Percentiles rank a stretch among this genome's conserved stretches.
phyloP scores from a whole-genome alignment of 2,329 filamentous ascomycete genomes.

The Penicillium brasilianum region DNA sequence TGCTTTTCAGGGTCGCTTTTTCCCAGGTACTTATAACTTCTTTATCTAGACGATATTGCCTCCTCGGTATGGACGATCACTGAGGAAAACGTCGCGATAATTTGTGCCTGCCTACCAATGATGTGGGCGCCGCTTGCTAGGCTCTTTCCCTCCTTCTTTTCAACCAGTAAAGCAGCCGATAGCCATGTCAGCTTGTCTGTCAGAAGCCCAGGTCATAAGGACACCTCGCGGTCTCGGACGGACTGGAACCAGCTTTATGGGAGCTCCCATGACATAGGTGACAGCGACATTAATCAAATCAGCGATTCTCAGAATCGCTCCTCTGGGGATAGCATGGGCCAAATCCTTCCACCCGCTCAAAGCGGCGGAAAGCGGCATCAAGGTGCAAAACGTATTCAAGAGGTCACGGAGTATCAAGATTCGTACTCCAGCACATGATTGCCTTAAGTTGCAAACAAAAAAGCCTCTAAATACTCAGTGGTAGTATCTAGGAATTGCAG shows the following conservation, averaged over 20 bases:
- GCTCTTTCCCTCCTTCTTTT: conserved; percentile 7
- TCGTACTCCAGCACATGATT: neutral
- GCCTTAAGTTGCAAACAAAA: neutral
- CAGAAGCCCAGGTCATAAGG: neutral
- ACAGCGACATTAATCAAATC: neutral
- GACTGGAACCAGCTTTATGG: neutral
- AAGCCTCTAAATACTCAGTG: too few relatives aligned
- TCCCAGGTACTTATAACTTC: neutral
- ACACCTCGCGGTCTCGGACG: neutral
- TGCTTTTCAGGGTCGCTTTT: neutral
- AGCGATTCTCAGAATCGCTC: neutral
- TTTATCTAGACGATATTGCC: neutral
- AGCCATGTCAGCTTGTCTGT: neutral
- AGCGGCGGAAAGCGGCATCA: too few relatives aligned
- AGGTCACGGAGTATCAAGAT: conserved; percentile 1
- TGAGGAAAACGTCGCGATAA: conserved; percentile 12
- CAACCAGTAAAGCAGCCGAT: neutral
- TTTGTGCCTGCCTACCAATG: conserved; percentile 13
- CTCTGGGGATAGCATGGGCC: neutral
- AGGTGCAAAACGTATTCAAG: neutral
- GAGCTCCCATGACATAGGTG: neutral
- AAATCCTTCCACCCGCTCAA: neutral
- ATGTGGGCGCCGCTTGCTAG: conserved; percentile 10
- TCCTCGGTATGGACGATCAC: conserved; percentile 12
- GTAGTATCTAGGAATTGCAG: too few relatives aligned